Percentiles rank a stretch among this genome's conserved stretches.
Evolutionary conservation across 2,329 filamentous ascomycete species (phyloP).

Genomic region (Neurospora crassa): DNA sequence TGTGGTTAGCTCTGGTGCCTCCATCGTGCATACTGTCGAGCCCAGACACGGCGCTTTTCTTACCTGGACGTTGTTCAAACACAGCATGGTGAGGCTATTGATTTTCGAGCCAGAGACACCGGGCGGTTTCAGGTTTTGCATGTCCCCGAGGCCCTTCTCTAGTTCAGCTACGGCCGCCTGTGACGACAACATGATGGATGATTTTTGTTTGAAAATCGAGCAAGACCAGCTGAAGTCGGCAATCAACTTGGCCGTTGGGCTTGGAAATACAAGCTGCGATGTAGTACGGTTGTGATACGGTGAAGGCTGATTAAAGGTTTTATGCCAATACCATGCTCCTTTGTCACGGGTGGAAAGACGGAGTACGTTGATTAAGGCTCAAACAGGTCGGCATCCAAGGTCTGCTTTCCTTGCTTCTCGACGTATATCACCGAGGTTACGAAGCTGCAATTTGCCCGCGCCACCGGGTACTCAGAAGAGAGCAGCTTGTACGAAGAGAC

Average conservation of each 20-base stretch:
- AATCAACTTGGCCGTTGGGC: neutral
- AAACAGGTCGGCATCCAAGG: neutral
- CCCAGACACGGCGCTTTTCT: slow-evolving; percentile 24
- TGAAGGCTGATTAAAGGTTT: slow-evolving; percentile 8
- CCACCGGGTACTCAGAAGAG: neutral
- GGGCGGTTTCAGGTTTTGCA: slow-evolving; percentile 84
- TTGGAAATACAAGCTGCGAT: slow-evolving; percentile 2
- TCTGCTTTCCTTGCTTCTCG: neutral
- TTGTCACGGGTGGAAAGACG: slow-evolving; percentile 10
- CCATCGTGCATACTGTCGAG: slow-evolving; percentile 10
- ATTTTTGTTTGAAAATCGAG: neutral
- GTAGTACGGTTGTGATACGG: slow-evolving; percentile 11
- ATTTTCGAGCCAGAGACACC: slow-evolving; percentile 93
- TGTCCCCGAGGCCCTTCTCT: slow-evolving; percentile 81
- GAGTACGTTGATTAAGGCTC: slow-evolving; percentile 2
- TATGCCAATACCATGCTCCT: slow-evolving; percentile 18
- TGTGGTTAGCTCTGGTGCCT: slow-evolving; percentile 14
- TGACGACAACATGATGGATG: slow-evolving; percentile 51
- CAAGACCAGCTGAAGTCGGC: slow-evolving; percentile 8
- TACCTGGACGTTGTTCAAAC: slow-evolving; percentile 87
- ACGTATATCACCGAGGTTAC: slow-evolving; percentile 5
- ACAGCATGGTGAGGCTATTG: slow-evolving; percentile 74
- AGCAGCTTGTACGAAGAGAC: neutral
- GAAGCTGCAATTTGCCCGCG: slow-evolving; percentile 1
- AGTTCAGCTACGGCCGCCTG: slow-evolving; percentile 69